Evolutionary conservation across 2,329 filamentous ascomycete genomes (phyloP), one percentile per base, ranked within the genome.

Genomic region (Mollisiaceae sp.): DNA sequence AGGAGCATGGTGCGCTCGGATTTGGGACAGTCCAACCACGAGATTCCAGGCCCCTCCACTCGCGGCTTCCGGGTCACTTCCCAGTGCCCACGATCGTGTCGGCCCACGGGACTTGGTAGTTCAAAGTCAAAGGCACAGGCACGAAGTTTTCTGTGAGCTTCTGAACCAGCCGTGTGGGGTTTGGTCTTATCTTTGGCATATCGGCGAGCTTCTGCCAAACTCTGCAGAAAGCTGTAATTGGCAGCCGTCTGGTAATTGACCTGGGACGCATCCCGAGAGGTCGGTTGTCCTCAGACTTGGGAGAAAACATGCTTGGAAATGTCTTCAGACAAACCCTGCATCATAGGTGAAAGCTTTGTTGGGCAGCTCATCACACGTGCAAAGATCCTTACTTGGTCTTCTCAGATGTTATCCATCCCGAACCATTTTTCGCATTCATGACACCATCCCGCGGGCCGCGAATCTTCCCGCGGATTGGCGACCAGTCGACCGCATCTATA

Each of bases 361-460:
- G 32, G 24, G 52, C 52, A 45, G 39, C 50, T 62, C 38, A 32
- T 41, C 50, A 60, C 64, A 62, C 45, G 59, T 62, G 22, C 36
- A 47, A 38, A 54, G 62, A 43, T 45, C 50, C 20, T 54, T 14
- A 55, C 35, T 61, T 22, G 18, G 35, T 43, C 36, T 38, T 41
- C 39, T 15, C 55, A 39, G 24, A 39, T 41, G 9, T 57, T 35
- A 39, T 57, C 55, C 50, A 45, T 15, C n/a, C 18, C 38, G 24
- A 47, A 18, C 52, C 39, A 36, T 58, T 63, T 38, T 39, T 59
- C 18, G 39, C 60, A 60, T 58, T 32, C 65, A 67, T 67, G 63
- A 61, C 66, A 67, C 66, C 66, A 67, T 65, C 35, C 35, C 27
- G 45, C 66, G 66, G 66, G 60, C 66, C 66, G 66, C 66, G 58